Percentiles rank a stretch among this genome's conserved stretches.
phyloP scores from a whole-genome alignment of 2,329 filamentous ascomycete genomes.

The Cladophialophora psammophila region DNA sequence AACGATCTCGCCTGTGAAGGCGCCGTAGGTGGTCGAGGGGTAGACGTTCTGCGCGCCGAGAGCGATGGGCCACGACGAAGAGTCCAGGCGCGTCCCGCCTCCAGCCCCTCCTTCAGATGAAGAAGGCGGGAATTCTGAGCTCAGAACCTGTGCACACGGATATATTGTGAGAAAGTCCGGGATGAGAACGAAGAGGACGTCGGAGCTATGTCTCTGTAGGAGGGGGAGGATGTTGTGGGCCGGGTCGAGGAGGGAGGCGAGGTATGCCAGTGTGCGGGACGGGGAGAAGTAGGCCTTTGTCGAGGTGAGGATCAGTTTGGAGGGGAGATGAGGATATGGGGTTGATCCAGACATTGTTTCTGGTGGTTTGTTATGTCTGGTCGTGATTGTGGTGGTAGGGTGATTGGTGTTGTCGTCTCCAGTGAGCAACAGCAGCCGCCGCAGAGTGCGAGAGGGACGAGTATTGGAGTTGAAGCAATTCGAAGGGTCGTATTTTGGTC shows the following conservation, averaged over 20 bases:
- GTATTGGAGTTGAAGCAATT: too few relatives aligned
- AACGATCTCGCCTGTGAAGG: conserved; percentile 81
- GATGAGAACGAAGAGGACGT: conserved; percentile 76
- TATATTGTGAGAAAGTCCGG: conserved; percentile 76
- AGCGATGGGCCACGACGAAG: conserved; percentile 59
- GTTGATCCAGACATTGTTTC: conserved; percentile 15
- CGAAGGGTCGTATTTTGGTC: too few relatives aligned
- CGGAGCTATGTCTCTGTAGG: conserved; percentile 48
- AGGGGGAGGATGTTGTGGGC: conserved; percentile 53
- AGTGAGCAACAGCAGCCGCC: too few relatives aligned
- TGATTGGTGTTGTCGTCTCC: neutral
- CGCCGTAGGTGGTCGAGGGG: conserved; percentile 69
- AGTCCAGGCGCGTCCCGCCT: conserved; percentile 46
- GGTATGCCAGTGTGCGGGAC: conserved; percentile 65
- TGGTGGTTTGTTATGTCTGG: too few relatives aligned
- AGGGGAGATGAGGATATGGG: conserved; percentile 51
- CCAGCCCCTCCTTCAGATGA: conserved; percentile 35
- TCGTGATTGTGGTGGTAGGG: neutral
- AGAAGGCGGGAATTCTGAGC: conserved; percentile 32
- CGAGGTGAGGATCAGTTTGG: conserved; percentile 74
- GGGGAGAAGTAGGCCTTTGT: conserved; percentile 84
- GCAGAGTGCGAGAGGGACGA: too few relatives aligned
- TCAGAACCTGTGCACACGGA: conserved; percentile 52
- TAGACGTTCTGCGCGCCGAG: conserved; percentile 80
- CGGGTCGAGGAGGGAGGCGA: conserved; percentile 58